Percentiles rank a stretch among this genome's conserved stretches.
Evolutionary conservation across 768 basidiomycete species (phyloP).

Genomic region (Russula abietina): DNA sequence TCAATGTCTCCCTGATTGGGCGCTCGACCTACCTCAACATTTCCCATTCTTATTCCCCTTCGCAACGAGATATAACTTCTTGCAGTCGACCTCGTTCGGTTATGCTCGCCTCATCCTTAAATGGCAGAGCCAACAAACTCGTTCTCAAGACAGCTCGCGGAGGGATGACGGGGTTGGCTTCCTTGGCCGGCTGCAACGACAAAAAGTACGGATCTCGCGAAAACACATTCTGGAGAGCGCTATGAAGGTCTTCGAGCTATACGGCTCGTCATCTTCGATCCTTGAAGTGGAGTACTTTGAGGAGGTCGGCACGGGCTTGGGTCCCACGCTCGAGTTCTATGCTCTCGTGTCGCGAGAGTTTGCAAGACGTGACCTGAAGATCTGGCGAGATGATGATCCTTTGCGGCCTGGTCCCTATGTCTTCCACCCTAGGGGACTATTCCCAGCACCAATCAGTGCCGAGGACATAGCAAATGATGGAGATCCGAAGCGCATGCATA

Average conservation of each 20-base stretch:
- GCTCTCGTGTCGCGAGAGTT: slow-evolving; percentile 96
- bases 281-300: slow-evolving; percentile 99
- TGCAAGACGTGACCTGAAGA: slow-evolving; percentile 76
- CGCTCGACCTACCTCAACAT: slow-evolving; percentile 88
- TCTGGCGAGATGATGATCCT: slow-evolving; percentile 85
- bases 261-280: slow-evolving; percentile 88
- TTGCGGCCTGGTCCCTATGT: slow-evolving; percentile 64
- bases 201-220: slow-evolving; percentile 94
- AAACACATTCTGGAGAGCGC: slow-evolving; percentile 94
- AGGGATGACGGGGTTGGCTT: slow-evolving; percentile 90
- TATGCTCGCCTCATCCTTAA: slow-evolving; percentile 93
- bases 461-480: slow-evolving; percentile 68
- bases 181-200: slow-evolving; percentile 85
- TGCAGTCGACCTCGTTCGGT: slow-evolving; percentile 96
- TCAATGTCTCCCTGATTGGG: slow-evolving; percentile 96
- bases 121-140: slow-evolving; percentile 85
- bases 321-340: slow-evolving; percentile 97
- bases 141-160: slow-evolving; percentile 71
- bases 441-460: slow-evolving; percentile 73
- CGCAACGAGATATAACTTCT: slow-evolving; percentile 92
- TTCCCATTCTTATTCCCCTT: slow-evolving; percentile 99
- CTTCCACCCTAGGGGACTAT: slow-evolving; percentile 77
- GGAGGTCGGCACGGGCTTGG: slow-evolving; percentile 96
- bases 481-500: slow-evolving; percentile 75
- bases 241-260: slow-evolving; percentile 93